Evolutionary conservation across 208 protist genomes (phyloP).

Genomic region (Crithidia expoeki): DNA sequence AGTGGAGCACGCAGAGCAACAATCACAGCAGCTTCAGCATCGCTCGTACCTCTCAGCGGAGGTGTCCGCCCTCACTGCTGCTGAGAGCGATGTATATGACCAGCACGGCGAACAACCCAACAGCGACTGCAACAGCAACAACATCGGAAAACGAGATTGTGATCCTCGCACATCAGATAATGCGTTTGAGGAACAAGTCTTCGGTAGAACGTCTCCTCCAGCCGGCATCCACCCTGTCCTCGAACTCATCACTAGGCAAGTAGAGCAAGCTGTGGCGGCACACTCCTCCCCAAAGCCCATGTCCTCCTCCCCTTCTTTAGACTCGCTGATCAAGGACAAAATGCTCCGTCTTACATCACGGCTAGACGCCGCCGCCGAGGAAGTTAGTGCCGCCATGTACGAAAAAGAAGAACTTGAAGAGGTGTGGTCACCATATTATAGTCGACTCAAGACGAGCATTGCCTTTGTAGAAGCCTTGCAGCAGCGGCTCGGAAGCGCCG

Average conservation of each 20-base stretch:
- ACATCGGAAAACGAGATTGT: no score
- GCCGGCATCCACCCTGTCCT: slow-evolving; percentile 6
- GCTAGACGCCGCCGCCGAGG: slow-evolving; percentile 16
- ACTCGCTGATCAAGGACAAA: neutral
- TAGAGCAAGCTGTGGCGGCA: slow-evolving; percentile 1
- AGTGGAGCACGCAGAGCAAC: neutral
- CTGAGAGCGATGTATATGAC: neutral
- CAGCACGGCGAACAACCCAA: no score
- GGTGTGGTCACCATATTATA: slow-evolving; percentile 45
- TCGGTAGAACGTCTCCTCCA: neutral
- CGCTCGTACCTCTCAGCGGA: slow-evolving; percentile 25
- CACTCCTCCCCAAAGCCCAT: neutral
- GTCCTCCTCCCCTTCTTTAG: neutral
- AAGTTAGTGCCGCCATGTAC: slow-evolving; percentile 14
- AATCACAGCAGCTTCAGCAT: no score
- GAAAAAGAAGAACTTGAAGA: slow-evolving; percentile 25
- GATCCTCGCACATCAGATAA: no score
- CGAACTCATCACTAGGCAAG: slow-evolving; percentile 8
- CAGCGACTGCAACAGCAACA: neutral
- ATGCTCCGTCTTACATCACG: slow-evolving; percentile 2
- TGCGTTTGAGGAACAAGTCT: no score
- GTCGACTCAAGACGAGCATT: slow-evolving; percentile 41
- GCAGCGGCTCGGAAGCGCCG: slow-evolving; percentile 43
- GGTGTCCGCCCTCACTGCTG: slow-evolving; percentile 29
- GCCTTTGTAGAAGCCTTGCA: slow-evolving; percentile 47